Base-by-base conservation (phyloP, 1,284 basidiomycete species). In the Melampsora abietis-canadensis region DNA sequence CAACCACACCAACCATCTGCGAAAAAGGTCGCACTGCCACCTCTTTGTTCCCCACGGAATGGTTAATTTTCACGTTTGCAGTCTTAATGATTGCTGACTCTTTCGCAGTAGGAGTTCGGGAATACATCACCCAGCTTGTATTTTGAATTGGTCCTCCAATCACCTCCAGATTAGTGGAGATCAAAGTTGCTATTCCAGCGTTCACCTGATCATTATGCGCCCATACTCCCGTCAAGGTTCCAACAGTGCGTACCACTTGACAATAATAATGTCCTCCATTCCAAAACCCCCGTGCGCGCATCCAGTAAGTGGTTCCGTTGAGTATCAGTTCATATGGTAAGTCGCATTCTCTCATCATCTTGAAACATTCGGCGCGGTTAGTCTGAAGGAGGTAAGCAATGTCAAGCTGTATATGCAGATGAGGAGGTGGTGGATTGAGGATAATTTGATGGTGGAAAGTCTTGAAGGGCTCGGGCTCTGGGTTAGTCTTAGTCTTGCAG, bases 121-220 rank as follows among this genome's bases (percentile, higher is more conserved):
- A 67, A 24, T 67, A 67, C 47, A 67, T 54, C 21, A 67, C 24
- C 66, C 66, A 67, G 10, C 12, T 51, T 27, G 65, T 51, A 19
- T 51, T 2, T 15, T 24, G 46, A 0, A 19, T 10, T 1, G n/a
- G 17, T 2, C 65, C 62, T 12, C 46, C 65, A 27, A 66, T 21
- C 4, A 10, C 34, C 4, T 8, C n/a, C 10, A 47, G 40, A 4
- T 51, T 6, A 19, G 17, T 40, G 17, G 14, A 31, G 3, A 51
- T 19, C 27, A 47, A n/a, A 2, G 27, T 24, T 3, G 46, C 40
- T 8, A 48, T 24, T 8, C 65, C 65, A 51, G 14, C 65, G 17
- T 66, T 48, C 27, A 31, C 4, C 12, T 2, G n/a, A 27, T 66
- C 65, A 30, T 66, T 31, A 12, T 66, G 65, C 2, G 54, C n/a